These are phyloP conservation scores for Obelidium mucronatum DNA, from an alignment of 192 early-diverging fungal genomes.

Conservation along the genomic window DNA sequence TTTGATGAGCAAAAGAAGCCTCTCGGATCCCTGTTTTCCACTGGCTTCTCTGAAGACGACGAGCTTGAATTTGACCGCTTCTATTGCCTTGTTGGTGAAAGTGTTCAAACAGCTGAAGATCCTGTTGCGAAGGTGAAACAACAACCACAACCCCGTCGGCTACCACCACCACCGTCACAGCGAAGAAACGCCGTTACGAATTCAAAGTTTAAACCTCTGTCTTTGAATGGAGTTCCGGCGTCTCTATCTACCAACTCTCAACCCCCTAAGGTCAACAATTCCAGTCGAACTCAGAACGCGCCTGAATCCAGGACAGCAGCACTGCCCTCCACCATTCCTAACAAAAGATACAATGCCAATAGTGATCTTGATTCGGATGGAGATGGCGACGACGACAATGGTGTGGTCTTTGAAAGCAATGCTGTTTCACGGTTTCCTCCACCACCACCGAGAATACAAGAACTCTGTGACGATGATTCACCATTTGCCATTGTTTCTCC, in stretches of 20 bases:
- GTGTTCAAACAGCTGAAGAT: not conserved
- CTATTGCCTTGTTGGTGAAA: slow-evolving; percentile 8
- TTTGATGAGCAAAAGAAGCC: slow-evolving; percentile 6
- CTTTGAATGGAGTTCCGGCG: not conserved
- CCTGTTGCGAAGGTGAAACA: not conserved
- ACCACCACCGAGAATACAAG: no score
- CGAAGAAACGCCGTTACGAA: not conserved
- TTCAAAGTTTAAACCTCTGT: not conserved
- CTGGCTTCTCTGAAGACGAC: not conserved
- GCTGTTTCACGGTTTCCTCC: no score
- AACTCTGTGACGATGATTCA: slow-evolving; percentile 2
- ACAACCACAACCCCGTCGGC: not conserved
- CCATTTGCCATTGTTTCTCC: not conserved
- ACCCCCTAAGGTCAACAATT: no score
- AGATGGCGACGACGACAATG: not conserved
- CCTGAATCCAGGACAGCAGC: no score
- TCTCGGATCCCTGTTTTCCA: not conserved
- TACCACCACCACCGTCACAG: not conserved
- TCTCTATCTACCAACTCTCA: no score
- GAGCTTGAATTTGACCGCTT: slow-evolving; percentile 22
- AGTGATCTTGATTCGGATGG: no score
- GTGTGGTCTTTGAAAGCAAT: not conserved
- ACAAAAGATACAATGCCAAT: no score
- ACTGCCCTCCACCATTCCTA: no score
- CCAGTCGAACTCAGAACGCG: no score